Percentiles rank a stretch among this genome's conserved stretches.
phyloP scores from a whole-genome alignment of 768 basidiomycete species.

The Astraeus odoratus region DNA sequence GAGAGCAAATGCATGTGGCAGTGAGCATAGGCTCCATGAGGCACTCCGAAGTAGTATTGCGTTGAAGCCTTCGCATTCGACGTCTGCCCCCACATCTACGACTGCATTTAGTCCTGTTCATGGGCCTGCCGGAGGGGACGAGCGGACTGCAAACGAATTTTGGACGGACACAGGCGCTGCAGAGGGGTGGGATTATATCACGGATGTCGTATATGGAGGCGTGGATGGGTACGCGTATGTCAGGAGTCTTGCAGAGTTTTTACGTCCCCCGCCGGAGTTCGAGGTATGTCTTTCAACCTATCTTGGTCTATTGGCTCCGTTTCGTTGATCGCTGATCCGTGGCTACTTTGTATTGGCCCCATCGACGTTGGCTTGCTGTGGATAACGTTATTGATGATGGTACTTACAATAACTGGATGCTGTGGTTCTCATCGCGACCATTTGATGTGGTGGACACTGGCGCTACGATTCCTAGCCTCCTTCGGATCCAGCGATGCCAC shows the following conservation, averaged over 20 bases:
- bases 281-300: slow-evolving; percentile 8
- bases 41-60: slow-evolving; percentile 8
- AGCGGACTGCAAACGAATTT: slow-evolving; percentile 27
- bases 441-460: too few relatives aligned
- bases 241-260: slow-evolving; percentile 70
- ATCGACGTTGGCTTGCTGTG: too few relatives aligned
- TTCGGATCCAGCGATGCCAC: slow-evolving; percentile 3
- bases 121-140: slow-evolving; percentile 15
- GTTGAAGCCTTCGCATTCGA: not conserved
- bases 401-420: too few relatives aligned
- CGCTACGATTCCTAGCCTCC: slow-evolving; percentile 9
- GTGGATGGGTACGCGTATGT: slow-evolving; percentile 71
- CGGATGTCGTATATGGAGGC: slow-evolving; percentile 76
- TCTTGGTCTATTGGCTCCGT: too few relatives aligned
- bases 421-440: too few relatives aligned
- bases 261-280: slow-evolving; percentile 25
- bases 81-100: not conserved
- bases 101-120: not conserved
- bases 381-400: too few relatives aligned
- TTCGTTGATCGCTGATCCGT: too few relatives aligned
- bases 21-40: slow-evolving; percentile 6
- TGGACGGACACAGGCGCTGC: slow-evolving; percentile 44
- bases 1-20: slow-evolving; percentile 14
- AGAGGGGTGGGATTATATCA: slow-evolving; percentile 60
- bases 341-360: too few relatives aligned